Base-by-base conservation (phyloP, 1,284 basidiomycete species). In the Trichosporon faecale region DNA sequence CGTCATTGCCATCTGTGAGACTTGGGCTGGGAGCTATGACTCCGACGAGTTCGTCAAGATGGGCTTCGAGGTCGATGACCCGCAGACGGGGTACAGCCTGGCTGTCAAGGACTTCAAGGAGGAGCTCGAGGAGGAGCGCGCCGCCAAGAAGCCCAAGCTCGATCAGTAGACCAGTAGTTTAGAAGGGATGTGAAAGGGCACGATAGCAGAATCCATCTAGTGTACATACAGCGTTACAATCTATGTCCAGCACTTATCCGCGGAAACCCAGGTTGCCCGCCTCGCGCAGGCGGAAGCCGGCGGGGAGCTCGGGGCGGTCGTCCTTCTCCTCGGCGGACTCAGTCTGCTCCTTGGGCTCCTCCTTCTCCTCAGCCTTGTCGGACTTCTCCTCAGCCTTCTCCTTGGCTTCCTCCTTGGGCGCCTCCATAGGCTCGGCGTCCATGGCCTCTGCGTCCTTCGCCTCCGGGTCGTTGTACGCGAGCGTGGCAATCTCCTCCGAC, bases 11-110 rank as follows among this genome's bases (percentile, higher is more conserved):
- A 84, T 84, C 69, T 81, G 78, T 68, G 70, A 81, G 69, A 82
- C 82, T 6, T 84, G 83, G 83, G 80, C 83, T 0, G 83, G 83
- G 9, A 78, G 77, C 33, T 84, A 79, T 68, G 82, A 82, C 71
- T 78, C 75, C 68, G 67, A 74, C 8, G 76, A 77, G 37, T 74
- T 75, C 21, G 60, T 77, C 37, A 68, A 68, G 18, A 72, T 80
- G 73, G 83, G 83, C 11, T 84, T 83, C 65, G 76, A 81, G 73
- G 79, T 78, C 33, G 82, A 84, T 68, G 77, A 80, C 70, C 57
- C 68, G 33, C 70, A 79, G 71, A 80, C 75, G 11, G 83, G 83
- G 8, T 84, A 79, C 66, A 76, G 74, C 0, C 70, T 77, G 44
- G 83, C 83, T 14, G 83, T 84, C 0, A 66, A 73, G 61, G 83